Percentiles rank a stretch among this genome's conserved stretches.
These are phyloP conservation scores for Coemansia sp. DNA, from an alignment of 192 early-diverging fungal species.

Conservation along the genomic window DNA sequence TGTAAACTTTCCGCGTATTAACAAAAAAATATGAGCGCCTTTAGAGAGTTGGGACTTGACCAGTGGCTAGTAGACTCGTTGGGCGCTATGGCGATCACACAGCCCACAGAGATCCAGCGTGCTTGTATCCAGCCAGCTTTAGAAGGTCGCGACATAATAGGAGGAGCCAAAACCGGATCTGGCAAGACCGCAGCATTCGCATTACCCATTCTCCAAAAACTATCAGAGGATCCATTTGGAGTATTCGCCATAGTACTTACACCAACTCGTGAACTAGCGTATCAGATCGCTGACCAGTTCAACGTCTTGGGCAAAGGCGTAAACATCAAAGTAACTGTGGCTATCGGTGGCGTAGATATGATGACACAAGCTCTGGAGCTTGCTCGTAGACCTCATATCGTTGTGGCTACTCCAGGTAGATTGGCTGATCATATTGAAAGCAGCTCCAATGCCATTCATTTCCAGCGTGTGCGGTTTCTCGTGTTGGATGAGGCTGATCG, in stretches of 20 bases:
- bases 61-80: conserved; percentile 82
- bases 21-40: conserved; percentile 46
- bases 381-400: conserved; percentile 79
- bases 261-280: conserved; percentile 94
- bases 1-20: background rate
- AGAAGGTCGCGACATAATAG: conserved; percentile 79
- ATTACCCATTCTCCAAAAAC: conserved; percentile 90
- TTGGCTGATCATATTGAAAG: conserved; percentile 90
- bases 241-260: conserved; percentile 95
- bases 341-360: conserved; percentile 95
- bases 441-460: conserved; percentile 68
- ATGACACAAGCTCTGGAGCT: conserved; percentile 90
- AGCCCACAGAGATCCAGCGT: conserved; percentile 91
- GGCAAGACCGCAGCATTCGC: conserved; percentile 99
- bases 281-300: conserved; percentile 99
- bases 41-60: conserved; percentile 75
- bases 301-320: conserved; percentile 86
- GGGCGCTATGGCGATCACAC: conserved; percentile 73
- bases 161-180: conserved; percentile 92
- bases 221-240: conserved; percentile 95
- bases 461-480: conserved; percentile 76
- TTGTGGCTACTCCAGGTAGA: conserved; percentile 94
- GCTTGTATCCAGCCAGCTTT: conserved; percentile 84
- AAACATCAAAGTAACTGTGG: conserved; percentile 77
- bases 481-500: conserved; percentile 98